A percentile compares a stretch with the other conserved stretches of the same genome.
Conservation (phyloP, 2,329 filamentous ascomycete genomes). For the Fusarium hainanense region DNA sequence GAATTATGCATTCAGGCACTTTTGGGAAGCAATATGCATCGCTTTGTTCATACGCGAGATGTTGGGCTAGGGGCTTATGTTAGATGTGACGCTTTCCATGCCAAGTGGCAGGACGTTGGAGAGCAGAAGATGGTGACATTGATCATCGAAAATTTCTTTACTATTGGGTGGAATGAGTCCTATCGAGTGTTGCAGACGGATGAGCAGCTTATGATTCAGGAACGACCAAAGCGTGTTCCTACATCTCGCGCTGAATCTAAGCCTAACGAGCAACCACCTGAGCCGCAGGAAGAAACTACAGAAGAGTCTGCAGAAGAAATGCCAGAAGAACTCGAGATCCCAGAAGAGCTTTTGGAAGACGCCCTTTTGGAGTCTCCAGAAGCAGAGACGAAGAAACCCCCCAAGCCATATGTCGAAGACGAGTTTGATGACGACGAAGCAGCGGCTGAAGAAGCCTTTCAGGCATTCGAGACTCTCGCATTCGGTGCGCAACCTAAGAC, state of each 20-base stretch:
- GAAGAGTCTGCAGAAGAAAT: neutral
- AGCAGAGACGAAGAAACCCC: neutral
- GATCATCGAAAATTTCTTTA: conserved; percentile 57
- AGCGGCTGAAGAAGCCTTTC: conserved; percentile 51
- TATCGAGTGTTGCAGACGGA: conserved; percentile 46
- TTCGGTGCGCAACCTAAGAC: conserved; percentile 23
- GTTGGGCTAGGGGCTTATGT: conserved; percentile 62
- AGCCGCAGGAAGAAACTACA: neutral
- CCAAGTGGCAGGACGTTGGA: conserved; percentile 45
- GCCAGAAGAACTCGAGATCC: neutral
- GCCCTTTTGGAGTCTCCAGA: neutral
- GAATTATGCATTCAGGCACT: conserved; percentile 66
- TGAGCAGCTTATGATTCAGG: neutral
- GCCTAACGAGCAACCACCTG: neutral
- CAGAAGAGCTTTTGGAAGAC: neutral
- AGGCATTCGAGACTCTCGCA: conserved; percentile 54
- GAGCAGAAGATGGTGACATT: conserved; percentile 55
- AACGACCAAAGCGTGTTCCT: neutral
- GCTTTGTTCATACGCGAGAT: conserved; percentile 59
- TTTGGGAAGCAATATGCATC: conserved; percentile 58
- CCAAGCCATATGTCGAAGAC: neutral
- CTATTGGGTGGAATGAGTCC: conserved; percentile 61
- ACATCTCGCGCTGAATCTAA: conserved; percentile 9
- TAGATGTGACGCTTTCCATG: conserved; percentile 55
- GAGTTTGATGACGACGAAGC: conserved; percentile 34